Evolutionary conservation across 768 basidiomycete genomes (phyloP).

Genomic region (Thelephora ganbajun): DNA sequence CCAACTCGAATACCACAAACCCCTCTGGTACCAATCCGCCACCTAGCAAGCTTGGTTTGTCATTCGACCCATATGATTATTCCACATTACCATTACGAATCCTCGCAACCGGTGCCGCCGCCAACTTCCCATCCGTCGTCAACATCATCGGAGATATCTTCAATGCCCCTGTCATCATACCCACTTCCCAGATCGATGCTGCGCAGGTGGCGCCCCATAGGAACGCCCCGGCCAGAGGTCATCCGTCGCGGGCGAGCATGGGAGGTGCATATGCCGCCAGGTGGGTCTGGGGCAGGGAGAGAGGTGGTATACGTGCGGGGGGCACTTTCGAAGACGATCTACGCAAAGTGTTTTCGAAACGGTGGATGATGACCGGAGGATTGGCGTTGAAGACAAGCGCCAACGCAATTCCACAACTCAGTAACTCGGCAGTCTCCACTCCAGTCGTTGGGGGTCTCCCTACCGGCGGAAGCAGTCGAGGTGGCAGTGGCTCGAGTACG

Average conservation of each 20-base stretch:
- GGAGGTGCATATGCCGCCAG: conserved; percentile 71
- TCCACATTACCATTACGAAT: conserved; percentile 50
- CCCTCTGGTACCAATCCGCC: conserved; percentile 8
- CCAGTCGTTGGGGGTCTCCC: neutral
- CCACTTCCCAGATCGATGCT: conserved; percentile 61
- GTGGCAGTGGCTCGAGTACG: conserved; percentile 55
- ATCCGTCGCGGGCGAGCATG: conserved; percentile 53
- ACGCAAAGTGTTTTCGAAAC: conserved; percentile 50
- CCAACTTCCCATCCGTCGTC: conserved; percentile 73
- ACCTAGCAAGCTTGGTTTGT: conserved; percentile 36
- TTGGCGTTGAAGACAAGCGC: conserved; percentile 45
- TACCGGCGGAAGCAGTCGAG: conserved; percentile 26
- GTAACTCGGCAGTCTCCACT: conserved; percentile 3
- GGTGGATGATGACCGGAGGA: conserved; percentile 60
- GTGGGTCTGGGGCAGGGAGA: conserved; percentile 75
- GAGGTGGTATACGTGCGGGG: conserved; percentile 29
- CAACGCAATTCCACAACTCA: conserved; percentile 21
- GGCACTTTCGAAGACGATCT: conserved; percentile 70
- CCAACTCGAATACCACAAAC: conserved; percentile 13
- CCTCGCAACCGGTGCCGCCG: conserved; percentile 64
- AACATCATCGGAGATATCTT: conserved; percentile 74
- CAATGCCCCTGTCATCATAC: conserved; percentile 68
- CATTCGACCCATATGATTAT: conserved; percentile 72
- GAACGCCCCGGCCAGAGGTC: conserved; percentile 58
- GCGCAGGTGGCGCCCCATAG: conserved; percentile 60